These are phyloP conservation scores for Chiua virens DNA, from an alignment of 768 basidiomycete genomes.

Conservation along the genomic window DNA sequence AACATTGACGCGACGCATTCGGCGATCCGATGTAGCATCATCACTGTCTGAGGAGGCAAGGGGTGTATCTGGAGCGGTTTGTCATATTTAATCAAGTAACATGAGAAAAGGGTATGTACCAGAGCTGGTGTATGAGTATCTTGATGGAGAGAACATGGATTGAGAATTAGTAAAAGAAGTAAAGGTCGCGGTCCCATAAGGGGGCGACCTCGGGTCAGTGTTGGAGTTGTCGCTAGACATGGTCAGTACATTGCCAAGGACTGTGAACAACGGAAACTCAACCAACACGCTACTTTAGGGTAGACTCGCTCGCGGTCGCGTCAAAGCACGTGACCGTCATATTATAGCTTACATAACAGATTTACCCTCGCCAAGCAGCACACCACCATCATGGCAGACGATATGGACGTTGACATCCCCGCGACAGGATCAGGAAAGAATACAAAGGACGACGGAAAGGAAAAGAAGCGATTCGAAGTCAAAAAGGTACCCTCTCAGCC, in stretches of 20 bases:
- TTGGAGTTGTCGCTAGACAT: slow-evolving; percentile 42
- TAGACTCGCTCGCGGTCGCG: slow-evolving; percentile 40
- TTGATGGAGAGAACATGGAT: slow-evolving; percentile 58
- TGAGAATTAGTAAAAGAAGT: slow-evolving; percentile 52
- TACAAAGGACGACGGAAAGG: slow-evolving; percentile 55
- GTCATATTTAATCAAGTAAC: slow-evolving; percentile 2
- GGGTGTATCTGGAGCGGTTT: slow-evolving; percentile 38
- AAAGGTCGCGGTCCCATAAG: slow-evolving; percentile 59
- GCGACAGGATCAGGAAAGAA: slow-evolving; percentile 41
- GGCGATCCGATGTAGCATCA: slow-evolving; percentile 44
- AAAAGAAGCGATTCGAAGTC: slow-evolving; percentile 92
- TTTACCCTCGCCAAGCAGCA: neutral
- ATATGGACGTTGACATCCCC: slow-evolving; percentile 68
- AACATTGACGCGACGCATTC: slow-evolving; percentile 53
- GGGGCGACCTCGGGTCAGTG: slow-evolving; percentile 58
- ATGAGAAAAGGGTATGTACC: slow-evolving; percentile 37
- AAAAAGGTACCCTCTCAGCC: slow-evolving; percentile 74
- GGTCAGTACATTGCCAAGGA: slow-evolving; percentile 30
- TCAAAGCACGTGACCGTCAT: slow-evolving; percentile 34
- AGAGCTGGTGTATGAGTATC: slow-evolving; percentile 56
- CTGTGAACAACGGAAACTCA: slow-evolving; percentile 27
- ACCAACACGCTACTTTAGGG: slow-evolving; percentile 37
- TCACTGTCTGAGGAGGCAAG: slow-evolving; percentile 48
- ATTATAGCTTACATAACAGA: slow-evolving; percentile 14
- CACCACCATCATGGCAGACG: slow-evolving; percentile 49